Evolutionary conservation across 2,329 filamentous ascomycete species (phyloP).

Genomic region (Hyphodiscus sp.): DNA sequence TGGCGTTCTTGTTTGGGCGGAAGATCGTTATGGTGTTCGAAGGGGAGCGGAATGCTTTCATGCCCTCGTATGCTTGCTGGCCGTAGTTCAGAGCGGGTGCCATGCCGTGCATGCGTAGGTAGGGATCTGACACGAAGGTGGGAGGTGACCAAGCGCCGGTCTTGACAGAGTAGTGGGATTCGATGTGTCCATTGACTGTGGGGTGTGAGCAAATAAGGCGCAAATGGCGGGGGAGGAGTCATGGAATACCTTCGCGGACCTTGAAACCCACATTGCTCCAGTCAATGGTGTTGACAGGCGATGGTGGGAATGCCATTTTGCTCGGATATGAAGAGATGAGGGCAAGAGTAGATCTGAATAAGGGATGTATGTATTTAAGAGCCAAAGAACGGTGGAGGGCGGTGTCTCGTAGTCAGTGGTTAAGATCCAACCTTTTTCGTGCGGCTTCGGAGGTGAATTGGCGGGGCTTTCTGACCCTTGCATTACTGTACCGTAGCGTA

Average conservation of each 20-base stretch:
- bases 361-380: neutral
- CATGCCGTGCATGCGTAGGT: conserved; percentile 88
- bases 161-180: conserved; percentile 71
- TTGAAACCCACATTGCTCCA: conserved; percentile 92
- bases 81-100: conserved; percentile 93
- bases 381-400: neutral
- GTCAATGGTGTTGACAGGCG: conserved; percentile 74
- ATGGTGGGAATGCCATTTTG: conserved; percentile 60
- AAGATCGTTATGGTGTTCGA: conserved; percentile 74
- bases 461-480: too few species aligned
- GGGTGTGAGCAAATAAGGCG: neutral
- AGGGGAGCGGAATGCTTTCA: conserved; percentile 87
- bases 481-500: too few species aligned
- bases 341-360: neutral
- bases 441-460: neutral
- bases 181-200: conserved; percentile 86
- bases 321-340: neutral
- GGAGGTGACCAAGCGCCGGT: conserved; percentile 74
- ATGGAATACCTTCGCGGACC: conserved; percentile 69
- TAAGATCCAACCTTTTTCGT: neutral
- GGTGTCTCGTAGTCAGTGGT: neutral
- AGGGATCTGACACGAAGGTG: conserved; percentile 75
- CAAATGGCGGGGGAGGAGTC: neutral
- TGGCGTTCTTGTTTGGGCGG: conserved; percentile 78
- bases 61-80: conserved; percentile 96